phyloP scores from a whole-genome alignment of 1,284 basidiomycete genomes.

The Melampsora larici-populina region DNA sequence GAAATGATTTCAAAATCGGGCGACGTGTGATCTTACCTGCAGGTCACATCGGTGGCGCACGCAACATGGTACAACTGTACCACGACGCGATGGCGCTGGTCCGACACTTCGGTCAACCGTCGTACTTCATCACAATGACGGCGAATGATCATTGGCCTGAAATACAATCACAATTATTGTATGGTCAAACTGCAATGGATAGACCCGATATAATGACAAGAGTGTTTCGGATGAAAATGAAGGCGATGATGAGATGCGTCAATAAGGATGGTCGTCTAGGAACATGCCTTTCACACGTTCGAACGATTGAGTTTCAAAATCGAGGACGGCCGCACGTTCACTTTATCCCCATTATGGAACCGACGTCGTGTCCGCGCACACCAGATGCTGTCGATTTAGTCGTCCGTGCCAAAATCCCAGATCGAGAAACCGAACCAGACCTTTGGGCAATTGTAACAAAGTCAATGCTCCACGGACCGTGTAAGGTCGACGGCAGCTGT shows the following conservation, averaged over 20 bases:
- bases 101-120: background rate
- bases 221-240: too few relatives aligned
- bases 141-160: too few relatives aligned
- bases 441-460: background rate
- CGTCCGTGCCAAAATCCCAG: slow-evolving; percentile 57
- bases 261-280: slow-evolving; percentile 50
- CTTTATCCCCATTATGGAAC: background rate
- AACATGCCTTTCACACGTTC: slow-evolving; percentile 54
- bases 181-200: too few relatives aligned
- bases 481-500: background rate
- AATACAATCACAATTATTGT: too few relatives aligned
- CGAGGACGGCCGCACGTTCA: background rate
- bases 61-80: slow-evolving; percentile 11
- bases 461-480: slow-evolving; percentile 11
- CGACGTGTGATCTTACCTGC: background rate
- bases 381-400: too few relatives aligned
- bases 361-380: background rate
- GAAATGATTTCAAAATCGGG: too few relatives aligned
- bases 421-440: background rate
- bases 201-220: too few relatives aligned
- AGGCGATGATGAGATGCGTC: background rate
- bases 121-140: slow-evolving; percentile 26
- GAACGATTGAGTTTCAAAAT: slow-evolving; percentile 48
- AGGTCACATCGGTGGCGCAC: background rate
- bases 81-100: slow-evolving; percentile 5